Evolutionary conservation across 2,329 filamentous ascomycete genomes (phyloP), one percentile per base, ranked within the genome.

Genomic region (Pseudodiploospora longispora): DNA sequence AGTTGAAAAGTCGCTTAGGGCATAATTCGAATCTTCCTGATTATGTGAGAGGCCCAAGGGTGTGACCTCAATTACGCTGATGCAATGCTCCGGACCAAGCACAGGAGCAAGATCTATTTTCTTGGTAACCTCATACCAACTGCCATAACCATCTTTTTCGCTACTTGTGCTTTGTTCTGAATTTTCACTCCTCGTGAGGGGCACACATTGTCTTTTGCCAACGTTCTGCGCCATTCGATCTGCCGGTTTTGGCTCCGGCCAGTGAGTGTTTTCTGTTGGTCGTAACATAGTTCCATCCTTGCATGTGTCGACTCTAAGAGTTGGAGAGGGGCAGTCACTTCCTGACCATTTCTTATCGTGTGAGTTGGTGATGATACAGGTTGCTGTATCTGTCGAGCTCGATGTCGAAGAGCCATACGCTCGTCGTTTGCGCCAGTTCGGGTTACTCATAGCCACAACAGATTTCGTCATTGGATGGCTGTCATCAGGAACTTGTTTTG

Each of bases 391-490:
- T 19, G 19, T 19, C 19, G 19, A 19, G 7, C 30, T 36, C 6
- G 39, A 35, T 10, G 41, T 41, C 6, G 40, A 42, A 6, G 36
- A 46, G 12, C 39, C 43, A 3, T 49, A 43, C 6, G 51, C 39
- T 8, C 30, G 46, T 30, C 61, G 60, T 29, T 48, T 50, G 30
- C 62, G 58, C 62, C 62, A 65, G 40, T 65, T 54, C 10, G 60
- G 61, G 29, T 65, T 63, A 27, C 55, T 61, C 56, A 65, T 58
- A 27, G 62, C 62, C 46, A 47, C 40, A 34, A 58, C 38, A 10
- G 39, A 32, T n/a, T 37, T 47, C 31, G 37, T 43, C 35, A 47
- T 28, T 12, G 33, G 42, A 9, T 47, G 46, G n/a, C 45, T 32
- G 30, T 41, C 40, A 39, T 39, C 29, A 6, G 39, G 30, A 10